These are phyloP conservation scores for Allomyces macrogynus DNA, from an alignment of 192 early-diverging fungal species.

Conservation along the genomic window DNA sequence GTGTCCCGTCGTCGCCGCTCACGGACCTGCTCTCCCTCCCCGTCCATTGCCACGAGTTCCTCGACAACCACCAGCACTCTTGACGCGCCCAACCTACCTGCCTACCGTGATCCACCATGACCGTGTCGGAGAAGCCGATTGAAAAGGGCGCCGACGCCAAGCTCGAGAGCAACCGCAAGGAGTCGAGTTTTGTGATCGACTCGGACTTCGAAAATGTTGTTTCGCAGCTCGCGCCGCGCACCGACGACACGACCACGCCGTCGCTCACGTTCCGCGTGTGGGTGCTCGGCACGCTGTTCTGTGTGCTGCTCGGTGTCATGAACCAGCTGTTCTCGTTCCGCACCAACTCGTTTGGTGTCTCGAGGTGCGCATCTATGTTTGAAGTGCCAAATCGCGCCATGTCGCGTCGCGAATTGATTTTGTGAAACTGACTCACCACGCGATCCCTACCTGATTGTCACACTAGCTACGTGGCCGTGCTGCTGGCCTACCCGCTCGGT, in stretches of 20 bases:
- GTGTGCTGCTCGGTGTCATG: constrained; percentile 14
- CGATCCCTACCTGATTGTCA: background rate
- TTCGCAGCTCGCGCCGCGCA: constrained; percentile 25
- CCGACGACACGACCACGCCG: constrained; percentile 42
- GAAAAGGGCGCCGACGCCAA: too few relatives aligned
- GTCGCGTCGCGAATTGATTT: constrained; percentile 2
- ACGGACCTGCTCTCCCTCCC: too few relatives aligned
- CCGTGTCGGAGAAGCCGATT: too few relatives aligned
- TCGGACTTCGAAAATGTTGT: background rate
- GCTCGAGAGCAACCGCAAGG: background rate
- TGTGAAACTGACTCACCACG: background rate
- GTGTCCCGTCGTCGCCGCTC: too few relatives aligned
- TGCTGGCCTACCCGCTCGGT: constrained; percentile 60
- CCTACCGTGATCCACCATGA: too few relatives aligned
- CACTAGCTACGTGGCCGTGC: constrained; percentile 6
- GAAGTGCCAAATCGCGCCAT: too few relatives aligned
- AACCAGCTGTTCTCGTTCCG: constrained; percentile 21
- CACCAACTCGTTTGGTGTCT: constrained; percentile 9
- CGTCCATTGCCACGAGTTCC: too few relatives aligned
- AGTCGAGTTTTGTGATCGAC: background rate
- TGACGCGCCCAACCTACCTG: too few relatives aligned
- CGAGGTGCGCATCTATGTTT: too few relatives aligned
- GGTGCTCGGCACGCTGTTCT: constrained; percentile 48
- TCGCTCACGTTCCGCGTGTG: constrained; percentile 52
- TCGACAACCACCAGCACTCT: too few relatives aligned